Base-by-base conservation (phyloP, 768 basidiomycete species). In the Lactarius evosmus region DNA sequence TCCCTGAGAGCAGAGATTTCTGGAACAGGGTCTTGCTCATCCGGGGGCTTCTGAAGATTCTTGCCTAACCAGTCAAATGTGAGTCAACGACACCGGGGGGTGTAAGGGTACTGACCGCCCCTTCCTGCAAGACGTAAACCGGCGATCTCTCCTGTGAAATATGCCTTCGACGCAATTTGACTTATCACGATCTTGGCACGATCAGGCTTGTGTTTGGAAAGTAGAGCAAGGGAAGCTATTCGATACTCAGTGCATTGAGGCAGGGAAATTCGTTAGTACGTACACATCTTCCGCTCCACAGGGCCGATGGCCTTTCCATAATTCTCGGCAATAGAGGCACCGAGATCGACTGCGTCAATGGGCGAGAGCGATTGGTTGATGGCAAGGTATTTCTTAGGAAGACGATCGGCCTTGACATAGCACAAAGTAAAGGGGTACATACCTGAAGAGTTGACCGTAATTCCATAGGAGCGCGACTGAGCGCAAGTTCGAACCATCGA, bases 401-500 rank as follows among this genome's bases (percentile, higher is more conserved):
- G 14, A 36, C 9, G 44, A 40, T 61, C n/a, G 38, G 29, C 11
- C 44, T 54, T 16, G 46, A 25, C 19, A 12, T 11, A 54, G 49
- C 27, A 52, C 66, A 52, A 6, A n/a, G 41, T 54, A 9, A 19
- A 32, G 44, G 0, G 12, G 29, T 17, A n/a, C 36, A 70, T 70
- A 91, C 94, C 83, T 96, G 94, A 59, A 99, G 77, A 0, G 93
- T 93, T 0, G 94, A 91, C 66, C 95, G 94, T 54, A 98, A 76
- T 73, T 97, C 95, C 72, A 95, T 83, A 0, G 96, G 96, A 1
- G 95, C 93, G 22, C 95, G 85, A 12, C 87, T 85, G 36, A 98
- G 78, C 1, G 92, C 94, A 44, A 93, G 77, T 61, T 89, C 86
- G 63, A 99, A 89, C 96, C 96, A 99, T 22, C 74, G 80, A 62